Base-by-base conservation (phyloP, 208 protist genomes). In the Trypanosoma rangeli region DNA sequence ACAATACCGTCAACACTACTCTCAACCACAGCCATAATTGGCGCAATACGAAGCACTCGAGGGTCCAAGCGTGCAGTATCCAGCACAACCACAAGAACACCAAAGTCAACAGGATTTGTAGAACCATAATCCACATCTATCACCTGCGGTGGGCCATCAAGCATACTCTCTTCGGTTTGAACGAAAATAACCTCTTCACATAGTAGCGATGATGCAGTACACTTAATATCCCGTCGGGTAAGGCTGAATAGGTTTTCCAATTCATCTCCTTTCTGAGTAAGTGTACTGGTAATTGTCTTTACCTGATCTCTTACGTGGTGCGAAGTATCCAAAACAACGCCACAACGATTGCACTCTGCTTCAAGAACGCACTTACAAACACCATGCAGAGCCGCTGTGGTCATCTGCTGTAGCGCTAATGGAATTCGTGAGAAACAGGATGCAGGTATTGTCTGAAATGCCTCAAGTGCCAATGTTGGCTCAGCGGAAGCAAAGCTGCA, bases 1-100 rank as follows among this genome's bases (percentile, higher is more conserved):
- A 60, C 55, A 18, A 84, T 63, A 10, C 79, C 82, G 53, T 94
- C 83, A 31, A 66, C 76, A 69, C 86, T 90, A 48, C 80, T 84
- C 37, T 90, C 85, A 50, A 92, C 75, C 0, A 74, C 67, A 8
- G 78, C 78, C 24, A 56, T 55, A 57, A 89, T 64, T 15, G 82
- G 73, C 0, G 84, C 79, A 46, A 85, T 26, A 37, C 64, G 79
- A 52, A 94, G 72, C 56, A 88, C 60, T 15, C 71, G 56, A 18
- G 64, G 15, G 12, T 84, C 77, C 10, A 94, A 55, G 20, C 57
- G 54, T 1, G 82, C 48, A 10, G 73, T 80, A 76, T 92, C 78
- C 13, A 94, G 73, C 7, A 92, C 59, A 24, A 89, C 48, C 48
- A 89, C 59, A 12, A 94, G 56, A 18, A 68, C 82, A 16, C 74